phyloP scores from a whole-genome alignment of 2,329 filamentous ascomycete genomes.

The Calonectria hawksworthii region DNA sequence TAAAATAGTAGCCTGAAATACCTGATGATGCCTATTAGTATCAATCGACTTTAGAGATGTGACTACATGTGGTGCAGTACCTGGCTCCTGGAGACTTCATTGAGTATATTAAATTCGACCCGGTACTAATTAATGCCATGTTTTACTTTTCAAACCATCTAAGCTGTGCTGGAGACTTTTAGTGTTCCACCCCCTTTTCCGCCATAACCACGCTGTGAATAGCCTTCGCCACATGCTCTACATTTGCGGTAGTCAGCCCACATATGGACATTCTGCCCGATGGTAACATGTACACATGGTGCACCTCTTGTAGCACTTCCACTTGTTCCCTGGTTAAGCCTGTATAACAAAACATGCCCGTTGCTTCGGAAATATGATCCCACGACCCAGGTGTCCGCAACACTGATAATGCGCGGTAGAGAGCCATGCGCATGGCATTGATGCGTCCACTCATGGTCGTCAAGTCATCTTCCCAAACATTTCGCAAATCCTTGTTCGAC shows the following conservation, averaged over 20 bases:
- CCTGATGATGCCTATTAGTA: too few species aligned
- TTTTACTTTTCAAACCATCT: too few species aligned
- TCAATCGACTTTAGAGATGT: too few species aligned
- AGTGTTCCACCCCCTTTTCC: neutral
- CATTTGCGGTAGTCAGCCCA: neutral
- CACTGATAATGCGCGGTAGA: neutral
- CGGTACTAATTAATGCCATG: too few species aligned
- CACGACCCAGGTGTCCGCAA: neutral
- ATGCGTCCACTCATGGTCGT: conserved; percentile 22
- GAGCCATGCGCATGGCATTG: conserved; percentile 11
- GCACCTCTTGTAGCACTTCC: neutral
- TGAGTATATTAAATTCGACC: too few species aligned
- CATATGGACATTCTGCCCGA: conserved; percentile 18
- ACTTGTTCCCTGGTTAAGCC: neutral
- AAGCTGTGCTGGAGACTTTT: too few species aligned
- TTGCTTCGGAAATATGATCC: neutral
- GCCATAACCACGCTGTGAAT: neutral
- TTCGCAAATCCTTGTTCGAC: neutral
- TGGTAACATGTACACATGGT: conserved; percentile 18
- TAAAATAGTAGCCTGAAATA: too few species aligned
- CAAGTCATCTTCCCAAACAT: conserved; percentile 8
- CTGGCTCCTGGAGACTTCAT: too few species aligned
- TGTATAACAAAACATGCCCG: conserved; percentile 22
- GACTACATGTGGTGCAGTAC: too few species aligned
- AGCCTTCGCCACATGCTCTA: neutral